Conservation (phyloP, 2,329 filamentous ascomycete genomes). For the Aplosporella prunicola region DNA sequence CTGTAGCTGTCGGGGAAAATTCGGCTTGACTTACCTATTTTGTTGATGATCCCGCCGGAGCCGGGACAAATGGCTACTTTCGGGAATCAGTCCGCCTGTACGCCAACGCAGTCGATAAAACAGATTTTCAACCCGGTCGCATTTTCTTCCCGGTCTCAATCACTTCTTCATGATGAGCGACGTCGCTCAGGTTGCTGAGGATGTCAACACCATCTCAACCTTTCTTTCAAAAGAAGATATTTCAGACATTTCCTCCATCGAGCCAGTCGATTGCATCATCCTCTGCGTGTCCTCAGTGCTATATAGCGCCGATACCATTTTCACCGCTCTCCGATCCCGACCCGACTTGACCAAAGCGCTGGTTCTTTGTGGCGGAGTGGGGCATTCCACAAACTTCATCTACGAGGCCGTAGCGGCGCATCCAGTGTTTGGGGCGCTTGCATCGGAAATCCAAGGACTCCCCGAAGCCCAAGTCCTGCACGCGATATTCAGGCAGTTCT, state of each 20-base stretch:
- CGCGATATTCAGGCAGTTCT: conserved; percentile 25
- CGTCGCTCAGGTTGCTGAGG: conserved; percentile 11
- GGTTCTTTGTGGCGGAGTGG: conserved; percentile 37
- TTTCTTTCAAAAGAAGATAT: conserved; percentile 24
- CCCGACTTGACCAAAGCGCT: conserved; percentile 27
- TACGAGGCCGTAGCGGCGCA: conserved; percentile 32
- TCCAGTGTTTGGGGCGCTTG: conserved; percentile 19
- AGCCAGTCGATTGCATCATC: conserved; percentile 28
- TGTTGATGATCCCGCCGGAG: no score
- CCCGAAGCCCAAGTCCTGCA: conserved; percentile 34
- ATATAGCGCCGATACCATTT: conserved; percentile 26
- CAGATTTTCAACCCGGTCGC: no score
- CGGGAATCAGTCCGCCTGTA: no score
- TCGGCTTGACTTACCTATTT: no score
- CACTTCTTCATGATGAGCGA: no score
- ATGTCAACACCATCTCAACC: conserved; percentile 23
- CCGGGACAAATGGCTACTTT: no score
- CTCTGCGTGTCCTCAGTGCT: conserved; percentile 34
- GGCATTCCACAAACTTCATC: conserved; percentile 36
- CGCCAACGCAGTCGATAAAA: no score
- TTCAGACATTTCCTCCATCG: conserved; percentile 11
- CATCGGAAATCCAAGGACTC: conserved; percentile 21
- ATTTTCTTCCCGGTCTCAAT: no score
- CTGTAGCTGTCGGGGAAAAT: no score
- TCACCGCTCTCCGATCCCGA: conserved; percentile 21